These are phyloP conservation scores for Ogataea nitratoaversa DNA, from an alignment of 805 yeast species.

Conservation along the genomic window DNA sequence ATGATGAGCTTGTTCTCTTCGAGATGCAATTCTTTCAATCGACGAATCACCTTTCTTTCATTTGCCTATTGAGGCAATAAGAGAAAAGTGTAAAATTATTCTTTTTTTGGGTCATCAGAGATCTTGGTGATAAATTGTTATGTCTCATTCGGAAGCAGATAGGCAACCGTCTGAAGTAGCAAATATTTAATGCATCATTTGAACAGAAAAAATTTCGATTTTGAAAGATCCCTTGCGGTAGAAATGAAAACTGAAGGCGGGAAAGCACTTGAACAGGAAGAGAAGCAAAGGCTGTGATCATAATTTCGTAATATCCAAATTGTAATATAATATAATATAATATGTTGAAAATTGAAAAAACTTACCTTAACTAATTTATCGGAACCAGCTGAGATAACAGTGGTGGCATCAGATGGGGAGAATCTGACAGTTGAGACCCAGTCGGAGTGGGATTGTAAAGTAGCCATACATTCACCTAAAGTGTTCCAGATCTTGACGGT, in stretches of 20 bases:
- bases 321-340: neutral
- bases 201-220: slow-evolving; percentile 26
- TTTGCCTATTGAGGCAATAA: too few relatives aligned
- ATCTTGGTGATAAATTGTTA: slow-evolving; percentile 89
- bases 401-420: slow-evolving; percentile 74
- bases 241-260: neutral
- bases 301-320: neutral
- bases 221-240: too few relatives aligned
- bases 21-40: neutral
- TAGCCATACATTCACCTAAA: slow-evolving; percentile 93
- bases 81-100: too few relatives aligned
- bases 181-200: slow-evolving; percentile 86
- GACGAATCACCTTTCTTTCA: too few relatives aligned
- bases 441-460: slow-evolving; percentile 94
- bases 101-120: slow-evolving; percentile 66
- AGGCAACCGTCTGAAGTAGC: slow-evolving; percentile 95
- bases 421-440: slow-evolving; percentile 99
- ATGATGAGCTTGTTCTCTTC: too few relatives aligned
- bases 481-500: slow-evolving; percentile 99
- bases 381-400: slow-evolving; percentile 97
- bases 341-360: slow-evolving; percentile 27
- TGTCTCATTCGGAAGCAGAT: slow-evolving; percentile 85
- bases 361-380: slow-evolving; percentile 99
- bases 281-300: slow-evolving; percentile 1
- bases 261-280: neutral